These are phyloP conservation scores for Penicillium brevicompactum DNA, from an alignment of 2,329 filamentous ascomycete genomes.

Conservation along the genomic window DNA sequence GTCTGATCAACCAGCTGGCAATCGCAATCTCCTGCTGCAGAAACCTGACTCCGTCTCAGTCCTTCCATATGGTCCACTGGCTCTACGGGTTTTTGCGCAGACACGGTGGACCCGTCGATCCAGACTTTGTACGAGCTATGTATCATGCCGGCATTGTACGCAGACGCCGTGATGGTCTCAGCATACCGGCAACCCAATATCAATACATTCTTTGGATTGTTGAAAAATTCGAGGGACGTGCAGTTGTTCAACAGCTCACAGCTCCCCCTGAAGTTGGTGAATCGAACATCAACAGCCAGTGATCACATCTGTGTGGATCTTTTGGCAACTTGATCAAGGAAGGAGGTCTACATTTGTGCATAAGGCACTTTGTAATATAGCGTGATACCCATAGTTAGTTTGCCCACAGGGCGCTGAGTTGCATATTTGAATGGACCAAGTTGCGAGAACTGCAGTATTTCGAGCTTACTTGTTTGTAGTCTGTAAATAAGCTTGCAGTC, in stretches of 20 bases:
- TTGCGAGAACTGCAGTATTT: neutral
- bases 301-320: neutral
- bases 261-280: conserved; percentile 20
- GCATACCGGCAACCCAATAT: conserved; percentile 39
- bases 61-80: conserved; percentile 51
- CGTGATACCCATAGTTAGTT: conserved; percentile 12
- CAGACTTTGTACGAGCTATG: conserved; percentile 50
- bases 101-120: conserved; percentile 45
- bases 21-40: conserved; percentile 44
- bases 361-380: conserved; percentile 8
- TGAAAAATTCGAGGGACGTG: conserved; percentile 44
- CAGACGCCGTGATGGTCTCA: conserved; percentile 39
- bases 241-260: conserved; percentile 38
- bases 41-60: conserved; percentile 40
- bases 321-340: neutral
- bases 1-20: conserved; percentile 50
- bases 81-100: conserved; percentile 49
- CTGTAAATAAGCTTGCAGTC: neutral
- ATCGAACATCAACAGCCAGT: conserved; percentile 1
- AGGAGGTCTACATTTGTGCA: neutral
- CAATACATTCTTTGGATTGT: conserved; percentile 50
- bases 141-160: conserved; percentile 53
- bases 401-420: neutral
- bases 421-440: neutral
- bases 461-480: neutral